Base-by-base conservation (phyloP, 352 stramenopile genomes). In the Phytophthora crassamura region DNA sequence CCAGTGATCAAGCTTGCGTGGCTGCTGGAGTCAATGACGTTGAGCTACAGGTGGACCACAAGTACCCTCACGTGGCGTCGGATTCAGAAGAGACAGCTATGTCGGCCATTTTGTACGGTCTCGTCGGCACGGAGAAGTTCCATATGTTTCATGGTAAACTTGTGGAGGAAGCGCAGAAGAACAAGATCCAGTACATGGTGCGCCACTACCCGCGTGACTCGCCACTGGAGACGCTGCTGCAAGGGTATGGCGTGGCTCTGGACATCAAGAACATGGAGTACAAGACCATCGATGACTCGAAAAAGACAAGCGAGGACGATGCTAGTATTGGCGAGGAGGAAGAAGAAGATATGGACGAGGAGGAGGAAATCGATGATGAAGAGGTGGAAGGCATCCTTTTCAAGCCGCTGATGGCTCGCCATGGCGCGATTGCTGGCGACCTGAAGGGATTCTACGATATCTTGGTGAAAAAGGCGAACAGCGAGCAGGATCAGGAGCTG, bases 251-350 rank as follows among this genome's bases (percentile, higher is more conserved):
- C 8, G 90, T 98, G 28, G 83, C 87, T 3, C 71, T 98, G 30
- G 92, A 98, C 55, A 97, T 98, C 55, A 98, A 98, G 72, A 98
- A 98, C 71, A 98, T 98, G 88, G 95, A 98, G 73, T 98, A 98
- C 75, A 97, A 97, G 67, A 98, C 94, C 7, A 94, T 98, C 56
- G 94, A 98, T 63, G 93, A 98, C 67, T 92, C 82, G 12, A 91
- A 90, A 61, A 87, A 84, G 40, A 58, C 62, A 14, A 47, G n/a
- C 6, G 70, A 79, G 4, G 77, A 86, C 18, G 67, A 80, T 41
- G 59, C 70, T 22, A 57, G 68, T 41, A 59, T 42, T 54, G 80
- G 38, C 14, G 49, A 59, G 4, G 68, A 80, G 5, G 68, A 72
- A 12, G 72, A 84, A 0, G 64, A 81, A 2, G 77, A 80, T 0